phyloP scores from a whole-genome alignment of 352 stramenopile genomes.

The Blastocystis sp. region DNA sequence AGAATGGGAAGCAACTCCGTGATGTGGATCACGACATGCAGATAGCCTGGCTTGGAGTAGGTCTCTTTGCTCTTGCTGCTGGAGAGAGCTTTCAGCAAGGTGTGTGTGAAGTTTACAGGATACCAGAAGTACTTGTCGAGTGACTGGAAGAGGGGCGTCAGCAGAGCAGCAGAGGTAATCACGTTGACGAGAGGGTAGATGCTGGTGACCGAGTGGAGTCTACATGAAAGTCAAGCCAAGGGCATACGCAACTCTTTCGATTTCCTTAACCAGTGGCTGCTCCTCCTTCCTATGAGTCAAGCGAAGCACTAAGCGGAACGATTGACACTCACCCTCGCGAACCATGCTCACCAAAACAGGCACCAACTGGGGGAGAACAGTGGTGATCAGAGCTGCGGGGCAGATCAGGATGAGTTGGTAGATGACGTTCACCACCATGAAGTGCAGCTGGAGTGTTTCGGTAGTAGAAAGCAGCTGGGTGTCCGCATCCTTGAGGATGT shows the following conservation, averaged over 20 bases:
- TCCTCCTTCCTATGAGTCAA: background rate
- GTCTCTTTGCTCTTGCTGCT: slow-evolving; percentile 28
- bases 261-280: background rate
- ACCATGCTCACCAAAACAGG: background rate
- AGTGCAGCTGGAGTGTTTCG: background rate
- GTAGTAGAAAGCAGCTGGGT: background rate
- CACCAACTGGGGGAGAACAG: background rate
- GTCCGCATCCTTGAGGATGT: background rate
- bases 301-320: background rate
- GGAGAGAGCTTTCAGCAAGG: background rate
- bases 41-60: slow-evolving; percentile 10
- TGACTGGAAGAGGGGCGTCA: slow-evolving; percentile 16
- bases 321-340: background rate
- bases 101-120: background rate
- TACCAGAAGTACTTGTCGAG: slow-evolving; percentile 11
- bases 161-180: background rate
- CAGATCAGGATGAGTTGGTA: slow-evolving; percentile 39
- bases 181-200: slow-evolving; percentile 20
- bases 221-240: background rate
- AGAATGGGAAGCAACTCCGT: background rate
- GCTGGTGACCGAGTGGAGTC: background rate
- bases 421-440: background rate
- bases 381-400: background rate
- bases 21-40: background rate
- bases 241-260: background rate